Percentiles rank a stretch among this genome's conserved stretches.
These are phyloP conservation scores for Hypomontagnella monticulosa DNA, from an alignment of 495 filamentous ascomycete genomes.

Conservation along the genomic window DNA sequence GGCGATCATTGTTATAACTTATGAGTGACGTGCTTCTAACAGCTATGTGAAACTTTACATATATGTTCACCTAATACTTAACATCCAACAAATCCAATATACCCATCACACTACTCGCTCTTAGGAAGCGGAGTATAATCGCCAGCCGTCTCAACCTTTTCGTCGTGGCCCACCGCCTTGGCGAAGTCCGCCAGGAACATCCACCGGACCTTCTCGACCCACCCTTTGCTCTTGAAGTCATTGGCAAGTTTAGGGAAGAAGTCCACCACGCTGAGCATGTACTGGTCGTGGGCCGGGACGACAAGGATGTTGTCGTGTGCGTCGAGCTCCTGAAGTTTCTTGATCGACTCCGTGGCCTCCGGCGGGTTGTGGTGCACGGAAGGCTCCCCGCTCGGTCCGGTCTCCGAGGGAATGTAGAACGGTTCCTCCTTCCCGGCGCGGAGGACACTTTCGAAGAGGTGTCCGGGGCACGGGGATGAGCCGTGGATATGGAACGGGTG, in stretches of 20 bases:
- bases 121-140: conserved; percentile 18
- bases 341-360: conserved; percentile 49
- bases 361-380: conserved; percentile 41
- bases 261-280: conserved; percentile 56
- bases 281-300: conserved; percentile 63
- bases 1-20: too few relatives aligned
- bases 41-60: too few relatives aligned
- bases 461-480: conserved; percentile 49
- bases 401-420: conserved; percentile 48
- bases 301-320: conserved; percentile 62
- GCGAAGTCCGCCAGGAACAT: conserved; percentile 66
- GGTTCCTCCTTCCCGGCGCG: conserved; percentile 41
- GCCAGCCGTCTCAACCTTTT: conserved; percentile 23
- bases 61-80: too few relatives aligned
- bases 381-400: conserved; percentile 7
- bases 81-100: too few relatives aligned
- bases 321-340: conserved; percentile 59
- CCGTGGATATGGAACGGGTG: conserved; percentile 44
- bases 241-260: conserved; percentile 63
- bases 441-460: conserved; percentile 51
- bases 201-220: conserved; percentile 61
- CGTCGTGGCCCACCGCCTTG: conserved; percentile 46
- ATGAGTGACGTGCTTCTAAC: too few relatives aligned
- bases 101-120: not conserved
- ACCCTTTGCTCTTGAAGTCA: conserved; percentile 61